Percentiles rank a stretch among this genome's conserved stretches.
Evolutionary conservation across 139 green algal species (phyloP).

Genomic region (Yamagishiella unicocca): DNA sequence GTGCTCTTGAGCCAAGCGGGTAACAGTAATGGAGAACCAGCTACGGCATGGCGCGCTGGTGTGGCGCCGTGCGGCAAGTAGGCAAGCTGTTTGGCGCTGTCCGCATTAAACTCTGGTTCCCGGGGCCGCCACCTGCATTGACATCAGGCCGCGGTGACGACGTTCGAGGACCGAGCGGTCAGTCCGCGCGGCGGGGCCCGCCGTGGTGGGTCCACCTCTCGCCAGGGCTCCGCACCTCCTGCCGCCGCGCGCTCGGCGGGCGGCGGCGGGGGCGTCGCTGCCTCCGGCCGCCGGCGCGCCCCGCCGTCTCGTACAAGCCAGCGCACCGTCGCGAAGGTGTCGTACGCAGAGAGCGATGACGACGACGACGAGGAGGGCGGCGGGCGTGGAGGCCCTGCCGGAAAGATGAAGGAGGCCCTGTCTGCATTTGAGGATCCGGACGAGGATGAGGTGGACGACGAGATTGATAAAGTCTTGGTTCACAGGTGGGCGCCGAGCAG

Average conservation of each 20-base stretch:
- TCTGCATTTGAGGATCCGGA: constrained; percentile 64
- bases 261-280: neutral
- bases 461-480: constrained; percentile 78
- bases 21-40: too few relatives aligned
- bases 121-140: too few relatives aligned
- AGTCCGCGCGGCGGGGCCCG: constrained; percentile 12
- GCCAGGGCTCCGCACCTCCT: constrained; percentile 12
- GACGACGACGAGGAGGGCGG: constrained; percentile 12
- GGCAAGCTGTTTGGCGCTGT: too few relatives aligned
- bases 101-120: too few relatives aligned
- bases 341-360: constrained; percentile 49
- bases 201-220: neutral
- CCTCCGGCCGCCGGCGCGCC: neutral
- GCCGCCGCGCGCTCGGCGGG: neutral
- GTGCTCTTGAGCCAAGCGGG: too few relatives aligned
- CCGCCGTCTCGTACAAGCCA: constrained; percentile 36
- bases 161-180: constrained; percentile 28
- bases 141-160: neutral
- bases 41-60: too few relatives aligned
- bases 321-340: constrained; percentile 45
- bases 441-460: constrained; percentile 69
- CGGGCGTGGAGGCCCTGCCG: neutral
- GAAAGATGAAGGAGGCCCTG: constrained; percentile 52
- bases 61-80: too few relatives aligned
- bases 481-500: constrained; percentile 81